phyloP scores from a whole-genome alignment of 1,284 basidiomycete species.

The Moesziomyces antarcticus region DNA sequence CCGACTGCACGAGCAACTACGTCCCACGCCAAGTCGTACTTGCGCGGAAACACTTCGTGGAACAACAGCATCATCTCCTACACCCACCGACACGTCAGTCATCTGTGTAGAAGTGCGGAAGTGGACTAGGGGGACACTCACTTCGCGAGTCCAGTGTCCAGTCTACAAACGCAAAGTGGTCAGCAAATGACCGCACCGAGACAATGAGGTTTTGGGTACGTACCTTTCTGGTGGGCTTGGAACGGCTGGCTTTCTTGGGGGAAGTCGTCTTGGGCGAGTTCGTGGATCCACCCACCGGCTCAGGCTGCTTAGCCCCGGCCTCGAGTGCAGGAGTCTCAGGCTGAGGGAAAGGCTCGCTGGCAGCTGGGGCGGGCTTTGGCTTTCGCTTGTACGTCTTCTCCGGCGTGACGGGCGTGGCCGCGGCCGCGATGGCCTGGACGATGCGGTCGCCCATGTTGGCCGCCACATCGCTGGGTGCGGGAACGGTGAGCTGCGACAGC shows the following conservation, averaged over 20 bases:
- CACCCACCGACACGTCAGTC: conserved; percentile 8
- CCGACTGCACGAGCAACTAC: conserved; percentile 15
- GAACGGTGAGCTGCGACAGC: not conserved
- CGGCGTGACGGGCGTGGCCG: no score
- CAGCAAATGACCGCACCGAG: not conserved
- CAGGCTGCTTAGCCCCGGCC: not conserved
- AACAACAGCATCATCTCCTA: conserved; percentile 31
- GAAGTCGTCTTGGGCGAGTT: not conserved
- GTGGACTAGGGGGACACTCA: not conserved
- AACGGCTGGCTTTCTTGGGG: not conserved
- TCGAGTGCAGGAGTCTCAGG: not conserved
- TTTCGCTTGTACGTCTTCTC: no score
- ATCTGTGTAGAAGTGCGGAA: not conserved
- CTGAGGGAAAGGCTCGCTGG: no score
- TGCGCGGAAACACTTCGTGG: conserved; percentile 10
- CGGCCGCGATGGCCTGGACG: no score
- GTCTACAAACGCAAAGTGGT: not conserved
- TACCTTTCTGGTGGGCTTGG: not conserved
- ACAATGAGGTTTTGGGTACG: not conserved
- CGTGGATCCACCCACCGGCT: not conserved
- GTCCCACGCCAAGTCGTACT: conserved; percentile 9
- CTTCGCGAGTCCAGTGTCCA: conserved; percentile 3
- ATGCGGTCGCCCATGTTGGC: no score
- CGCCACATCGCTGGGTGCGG: not conserved
- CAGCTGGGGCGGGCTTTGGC: no score